These are phyloP conservation scores for Cinchona pubescens DNA, from an alignment of 257 asterid genomes.

Conservation along the genomic window DNA sequence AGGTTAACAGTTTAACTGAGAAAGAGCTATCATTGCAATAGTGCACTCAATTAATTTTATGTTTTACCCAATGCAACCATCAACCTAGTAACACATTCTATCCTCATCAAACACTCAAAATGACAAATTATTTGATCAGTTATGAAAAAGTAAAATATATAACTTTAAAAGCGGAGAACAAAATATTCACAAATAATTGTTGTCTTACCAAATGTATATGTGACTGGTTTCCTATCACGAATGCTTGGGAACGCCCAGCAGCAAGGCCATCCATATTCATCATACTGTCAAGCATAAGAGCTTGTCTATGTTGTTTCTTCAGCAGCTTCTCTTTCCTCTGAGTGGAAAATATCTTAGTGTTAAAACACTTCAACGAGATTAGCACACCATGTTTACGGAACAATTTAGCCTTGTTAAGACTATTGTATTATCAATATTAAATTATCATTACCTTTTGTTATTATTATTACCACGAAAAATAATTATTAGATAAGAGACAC, in stretches of 20 bases:
- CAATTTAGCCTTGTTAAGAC: neutral
- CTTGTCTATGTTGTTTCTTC: conserved; percentile 91
- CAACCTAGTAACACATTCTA: neutral
- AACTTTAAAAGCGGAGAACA: neutral
- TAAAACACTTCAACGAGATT: conserved; percentile 15
- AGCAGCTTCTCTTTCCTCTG: conserved; percentile 87
- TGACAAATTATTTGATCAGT: neutral
- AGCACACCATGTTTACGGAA: neutral
- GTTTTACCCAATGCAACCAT: neutral
- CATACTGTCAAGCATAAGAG: conserved; percentile 85
- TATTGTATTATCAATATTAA: neutral
- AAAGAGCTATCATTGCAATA: neutral
- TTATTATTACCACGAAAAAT: no score
- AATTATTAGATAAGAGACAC: neutral
- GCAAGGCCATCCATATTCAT: conserved; percentile 67
- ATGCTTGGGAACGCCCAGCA: conserved; percentile 83
- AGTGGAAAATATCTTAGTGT: conserved; percentile 24
- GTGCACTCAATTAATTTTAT: neutral
- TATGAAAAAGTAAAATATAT: neutral
- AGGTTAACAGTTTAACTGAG: neutral
- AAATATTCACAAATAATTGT: neutral
- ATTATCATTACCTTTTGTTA: no score
- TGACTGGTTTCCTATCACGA: conserved; percentile 90
- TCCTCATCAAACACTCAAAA: neutral
- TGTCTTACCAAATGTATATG: conserved; percentile 82